Percentiles rank a stretch among this genome's conserved stretches.
Evolutionary conservation across 345 rosid species (phyloP).

Genomic region (Excoecaria agallocha): DNA sequence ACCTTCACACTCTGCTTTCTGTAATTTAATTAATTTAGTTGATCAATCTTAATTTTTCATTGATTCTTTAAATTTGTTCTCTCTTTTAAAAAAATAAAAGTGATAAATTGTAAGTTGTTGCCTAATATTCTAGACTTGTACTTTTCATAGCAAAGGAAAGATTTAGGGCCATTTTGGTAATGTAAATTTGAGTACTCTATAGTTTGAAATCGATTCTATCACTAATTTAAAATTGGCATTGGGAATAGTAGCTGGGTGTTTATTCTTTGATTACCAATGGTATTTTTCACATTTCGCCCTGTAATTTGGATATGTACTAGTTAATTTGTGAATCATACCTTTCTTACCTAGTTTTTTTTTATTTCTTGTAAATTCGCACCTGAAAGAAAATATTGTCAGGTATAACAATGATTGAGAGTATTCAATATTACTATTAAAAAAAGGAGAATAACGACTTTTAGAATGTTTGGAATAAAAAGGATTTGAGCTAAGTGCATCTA

Average conservation of each 20-base stretch:
- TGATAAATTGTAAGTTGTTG: constrained; percentile 16
- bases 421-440: neutral
- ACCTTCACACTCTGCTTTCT: neutral
- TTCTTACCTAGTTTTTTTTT: neutral
- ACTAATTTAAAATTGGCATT: constrained; percentile 14
- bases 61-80: neutral
- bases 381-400: neutral
- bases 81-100: constrained; percentile 18
- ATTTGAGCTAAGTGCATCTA: neutral
- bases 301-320: constrained; percentile 1
- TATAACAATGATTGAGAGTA: constrained; percentile 2
- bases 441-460: neutral
- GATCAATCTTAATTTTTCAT: constrained; percentile 7
- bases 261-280: constrained; percentile 16
- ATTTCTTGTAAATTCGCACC: neutral
- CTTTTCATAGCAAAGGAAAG: constrained; percentile 27
- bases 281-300: constrained; percentile 9
- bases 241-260: constrained; percentile 17
- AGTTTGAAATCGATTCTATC: constrained; percentile 20
- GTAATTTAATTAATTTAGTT: constrained; percentile 8
- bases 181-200: constrained; percentile 17
- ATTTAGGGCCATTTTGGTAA: constrained; percentile 22
- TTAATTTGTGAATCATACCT: constrained; percentile 12
- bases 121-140: constrained; percentile 24
- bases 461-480: neutral